Conservation (phyloP, 129 eudicot species). For the Flaveria linearis region DNA sequence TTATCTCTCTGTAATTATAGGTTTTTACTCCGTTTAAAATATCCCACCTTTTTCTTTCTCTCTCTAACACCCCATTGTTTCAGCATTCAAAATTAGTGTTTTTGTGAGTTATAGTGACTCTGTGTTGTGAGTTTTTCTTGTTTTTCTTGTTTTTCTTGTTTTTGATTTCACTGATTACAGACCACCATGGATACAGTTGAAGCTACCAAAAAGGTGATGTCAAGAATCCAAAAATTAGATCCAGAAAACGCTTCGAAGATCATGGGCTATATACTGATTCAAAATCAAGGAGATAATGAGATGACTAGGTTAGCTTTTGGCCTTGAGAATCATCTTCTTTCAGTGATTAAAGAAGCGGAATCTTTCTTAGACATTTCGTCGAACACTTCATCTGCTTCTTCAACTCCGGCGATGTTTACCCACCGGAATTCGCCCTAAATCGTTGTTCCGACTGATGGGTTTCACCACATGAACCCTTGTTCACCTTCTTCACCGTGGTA, state of each 20-base stretch:
- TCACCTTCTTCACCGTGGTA: slow-evolving; percentile 69
- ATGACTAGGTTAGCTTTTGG: slow-evolving; percentile 86
- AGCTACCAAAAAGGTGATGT: slow-evolving; percentile 73
- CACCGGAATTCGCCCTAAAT: slow-evolving; percentile 52
- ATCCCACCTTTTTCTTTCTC: slow-evolving; percentile 8
- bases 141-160: too few species aligned
- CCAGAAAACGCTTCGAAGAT: slow-evolving; percentile 90
- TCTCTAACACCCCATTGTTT: slow-evolving; percentile 17
- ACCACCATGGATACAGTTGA: slow-evolving; percentile 75
- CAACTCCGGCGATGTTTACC: slow-evolving; percentile 22
- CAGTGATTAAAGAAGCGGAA: slow-evolving; percentile 61
- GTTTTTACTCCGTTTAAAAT: slow-evolving; percentile 14
- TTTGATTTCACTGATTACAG: neutral
- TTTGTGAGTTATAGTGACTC: slow-evolving; percentile 27
- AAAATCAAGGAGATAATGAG: slow-evolving; percentile 89
- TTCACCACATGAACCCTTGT: slow-evolving; percentile 48
- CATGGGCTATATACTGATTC: slow-evolving; percentile 82
- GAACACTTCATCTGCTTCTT: slow-evolving; percentile 38
- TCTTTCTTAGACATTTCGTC: slow-evolving; percentile 54
- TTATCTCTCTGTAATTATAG: slow-evolving; percentile 3
- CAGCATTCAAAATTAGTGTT: slow-evolving; percentile 18
- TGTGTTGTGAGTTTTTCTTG: neutral
- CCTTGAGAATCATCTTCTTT: slow-evolving; percentile 54
- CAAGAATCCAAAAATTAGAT: slow-evolving; percentile 75
- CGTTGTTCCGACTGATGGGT: slow-evolving; percentile 56